Conservation (phyloP, 306 rosid genomes). For the Comarum palustre region DNA sequence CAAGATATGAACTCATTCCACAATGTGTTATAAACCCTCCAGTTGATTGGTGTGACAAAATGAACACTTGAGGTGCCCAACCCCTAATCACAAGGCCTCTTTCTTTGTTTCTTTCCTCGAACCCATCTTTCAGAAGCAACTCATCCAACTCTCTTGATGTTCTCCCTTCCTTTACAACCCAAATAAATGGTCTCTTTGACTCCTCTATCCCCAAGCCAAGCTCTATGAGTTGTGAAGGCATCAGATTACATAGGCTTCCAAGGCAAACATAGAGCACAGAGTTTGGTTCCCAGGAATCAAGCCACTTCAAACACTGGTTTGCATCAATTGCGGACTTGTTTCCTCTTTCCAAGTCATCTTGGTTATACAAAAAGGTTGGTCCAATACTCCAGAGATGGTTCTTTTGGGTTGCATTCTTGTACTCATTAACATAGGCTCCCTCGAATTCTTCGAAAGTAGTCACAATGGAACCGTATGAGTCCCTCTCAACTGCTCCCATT, state of each 20-base stretch:
- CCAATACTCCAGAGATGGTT: neutral
- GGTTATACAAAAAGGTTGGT: neutral
- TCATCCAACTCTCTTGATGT: slow-evolving; percentile 34
- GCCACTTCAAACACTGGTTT: slow-evolving; percentile 40
- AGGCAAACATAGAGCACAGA: slow-evolving; percentile 41
- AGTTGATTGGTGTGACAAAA: slow-evolving; percentile 46
- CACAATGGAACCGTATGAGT: neutral
- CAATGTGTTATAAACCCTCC: slow-evolving; percentile 44
- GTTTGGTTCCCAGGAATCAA: slow-evolving; percentile 29
- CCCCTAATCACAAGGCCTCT: slow-evolving; percentile 53
- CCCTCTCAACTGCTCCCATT: neutral
- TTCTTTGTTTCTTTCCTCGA: slow-evolving; percentile 45
- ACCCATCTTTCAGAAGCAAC: slow-evolving; percentile 39
- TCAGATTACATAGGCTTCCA: slow-evolving; percentile 44
- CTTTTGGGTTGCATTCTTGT: neutral
- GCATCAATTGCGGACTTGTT: slow-evolving; percentile 37
- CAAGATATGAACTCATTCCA: slow-evolving; percentile 32
- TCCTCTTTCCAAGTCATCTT: slow-evolving; percentile 33
- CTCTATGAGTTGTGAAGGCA: slow-evolving; percentile 32
- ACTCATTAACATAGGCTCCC: neutral
- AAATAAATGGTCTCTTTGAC: slow-evolving; percentile 50
- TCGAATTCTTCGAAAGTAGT: neutral
- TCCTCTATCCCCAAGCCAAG: slow-evolving; percentile 54
- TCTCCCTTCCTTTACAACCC: slow-evolving; percentile 52
- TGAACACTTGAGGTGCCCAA: slow-evolving; percentile 70